Evolutionary conservation across 441 rosid species (phyloP), one percentile per base, ranked within the genome.

Genomic region (Gossypium armourianum): DNA sequence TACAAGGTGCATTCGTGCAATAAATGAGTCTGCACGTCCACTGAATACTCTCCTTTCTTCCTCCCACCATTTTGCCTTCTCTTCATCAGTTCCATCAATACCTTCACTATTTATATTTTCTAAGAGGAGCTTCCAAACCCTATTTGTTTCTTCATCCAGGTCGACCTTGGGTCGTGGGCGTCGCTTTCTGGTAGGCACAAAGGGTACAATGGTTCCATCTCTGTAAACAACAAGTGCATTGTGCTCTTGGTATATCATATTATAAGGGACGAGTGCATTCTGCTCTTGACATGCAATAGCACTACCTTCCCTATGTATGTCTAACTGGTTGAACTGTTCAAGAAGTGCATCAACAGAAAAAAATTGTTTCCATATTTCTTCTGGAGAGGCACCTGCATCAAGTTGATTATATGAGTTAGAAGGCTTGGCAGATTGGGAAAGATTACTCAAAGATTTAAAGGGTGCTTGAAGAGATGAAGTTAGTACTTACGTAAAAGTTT

Each of bases 1-100:
- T 28, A 88, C 86, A 73, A 88, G 90, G 79, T 86, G 92, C 92
- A 88, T 88, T 20, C 92, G 80, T 10, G 88, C 87, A 58, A 88
- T 86, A 55, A 88, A 88, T 1, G 90, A 83, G 74, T 86, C 84
- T 19, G 88, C 84, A 50, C 92, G 80, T 43, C 92, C 92, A 61
- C 53, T 74, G 70, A 88, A 85, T 47, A 88, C 83, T 72, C 73
- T 77, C 16, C 92, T 79, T 67, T 88, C 92, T 54, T 88, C 82
- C 55, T 83, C 83, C 90, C 92, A 88, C 86, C 83, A 85, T 77
- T 82, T 85, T 4, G 76, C 77, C 66, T 81, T 83, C 74, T 83
- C 78, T 76, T 86, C 88, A 15, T 85, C 77, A 29, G 87, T 82
- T 74, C 92, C 92, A 75, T 86, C 82, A 62, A 88, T 78, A 26